A percentile compares a stretch with the other conserved stretches of the same genome.
phyloP scores from a whole-genome alignment of 2,329 filamentous ascomycete species.

The Sarocladiaceae sp. region DNA sequence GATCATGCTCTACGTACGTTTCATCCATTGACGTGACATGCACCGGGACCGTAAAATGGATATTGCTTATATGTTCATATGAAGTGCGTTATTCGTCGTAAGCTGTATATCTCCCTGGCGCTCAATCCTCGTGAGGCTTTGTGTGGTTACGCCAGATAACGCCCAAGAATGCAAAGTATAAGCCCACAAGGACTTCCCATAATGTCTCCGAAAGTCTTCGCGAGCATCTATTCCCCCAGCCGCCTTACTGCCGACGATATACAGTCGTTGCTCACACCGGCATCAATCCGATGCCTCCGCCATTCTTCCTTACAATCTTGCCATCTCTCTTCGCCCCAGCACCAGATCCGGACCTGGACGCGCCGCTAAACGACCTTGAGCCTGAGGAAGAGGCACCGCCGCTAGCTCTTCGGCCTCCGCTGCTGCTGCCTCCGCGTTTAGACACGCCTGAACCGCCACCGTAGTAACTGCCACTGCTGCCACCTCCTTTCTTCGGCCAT shows the following conservation, averaged over 20 bases:
- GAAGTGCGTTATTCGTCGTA: background rate
- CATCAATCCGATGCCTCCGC: constrained; percentile 33
- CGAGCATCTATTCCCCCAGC: too few relatives aligned
- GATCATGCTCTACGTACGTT: background rate
- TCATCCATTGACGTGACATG: too few relatives aligned
- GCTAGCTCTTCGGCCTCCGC: constrained; percentile 23
- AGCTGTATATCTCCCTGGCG: background rate
- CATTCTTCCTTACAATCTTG: constrained; percentile 28
- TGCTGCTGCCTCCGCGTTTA: constrained; percentile 20
- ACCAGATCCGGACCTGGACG: constrained; percentile 14
- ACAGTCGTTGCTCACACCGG: constrained; percentile 20
- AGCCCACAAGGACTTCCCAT: too few relatives aligned
- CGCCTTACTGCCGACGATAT: too few relatives aligned
- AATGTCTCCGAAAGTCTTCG: too few relatives aligned
- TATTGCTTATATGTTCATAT: background rate
- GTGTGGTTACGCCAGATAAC: background rate
- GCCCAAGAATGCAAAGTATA: background rate
- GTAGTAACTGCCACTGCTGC: constrained; percentile 20
- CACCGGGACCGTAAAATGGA: background rate
- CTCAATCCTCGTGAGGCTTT: background rate
- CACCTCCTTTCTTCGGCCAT: constrained; percentile 22
- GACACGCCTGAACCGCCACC: constrained; percentile 17
- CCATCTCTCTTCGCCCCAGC: background rate
- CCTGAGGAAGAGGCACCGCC: constrained; percentile 21
- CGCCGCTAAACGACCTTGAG: constrained; percentile 13